Evolutionary conservation across 345 rosid species (phyloP).

Genomic region (Eucalyptus rudis): DNA sequence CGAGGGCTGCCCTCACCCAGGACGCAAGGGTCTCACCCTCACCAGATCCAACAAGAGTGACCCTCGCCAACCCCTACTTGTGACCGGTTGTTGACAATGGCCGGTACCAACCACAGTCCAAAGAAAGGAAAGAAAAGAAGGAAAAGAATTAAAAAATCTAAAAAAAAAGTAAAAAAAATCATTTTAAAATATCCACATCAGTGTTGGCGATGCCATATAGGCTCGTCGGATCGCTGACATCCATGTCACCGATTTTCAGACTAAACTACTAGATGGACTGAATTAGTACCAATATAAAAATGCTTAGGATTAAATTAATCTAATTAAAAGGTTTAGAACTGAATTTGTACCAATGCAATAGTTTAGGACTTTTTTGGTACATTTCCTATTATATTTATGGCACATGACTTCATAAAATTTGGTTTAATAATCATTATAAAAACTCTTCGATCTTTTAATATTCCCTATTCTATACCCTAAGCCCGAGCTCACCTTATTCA

Average conservation of each 20-base stretch:
- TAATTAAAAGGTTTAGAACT: accelerated
- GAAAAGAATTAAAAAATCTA: no score
- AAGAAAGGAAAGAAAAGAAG: no score
- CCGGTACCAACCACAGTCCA: accelerated
- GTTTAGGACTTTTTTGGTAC: background rate
- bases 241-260: accelerated
- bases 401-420: background rate
- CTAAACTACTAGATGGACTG: accelerated
- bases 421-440: background rate
- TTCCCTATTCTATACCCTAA: background rate
- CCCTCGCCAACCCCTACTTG: accelerated
- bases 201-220: accelerated
- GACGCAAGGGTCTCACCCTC: no score
- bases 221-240: accelerated
- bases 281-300: accelerated
- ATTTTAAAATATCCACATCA: no score
- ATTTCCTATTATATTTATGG: background rate
- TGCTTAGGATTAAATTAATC: accelerated
- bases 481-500: background rate
- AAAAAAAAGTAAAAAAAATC: no score
- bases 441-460: background rate
- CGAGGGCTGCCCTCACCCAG: accelerated
- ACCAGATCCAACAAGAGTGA: no score
- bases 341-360: background rate
- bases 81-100: accelerated